Conservation (phyloP, 2,329 filamentous ascomycete genomes). For the Corinectria fuckeliana region DNA sequence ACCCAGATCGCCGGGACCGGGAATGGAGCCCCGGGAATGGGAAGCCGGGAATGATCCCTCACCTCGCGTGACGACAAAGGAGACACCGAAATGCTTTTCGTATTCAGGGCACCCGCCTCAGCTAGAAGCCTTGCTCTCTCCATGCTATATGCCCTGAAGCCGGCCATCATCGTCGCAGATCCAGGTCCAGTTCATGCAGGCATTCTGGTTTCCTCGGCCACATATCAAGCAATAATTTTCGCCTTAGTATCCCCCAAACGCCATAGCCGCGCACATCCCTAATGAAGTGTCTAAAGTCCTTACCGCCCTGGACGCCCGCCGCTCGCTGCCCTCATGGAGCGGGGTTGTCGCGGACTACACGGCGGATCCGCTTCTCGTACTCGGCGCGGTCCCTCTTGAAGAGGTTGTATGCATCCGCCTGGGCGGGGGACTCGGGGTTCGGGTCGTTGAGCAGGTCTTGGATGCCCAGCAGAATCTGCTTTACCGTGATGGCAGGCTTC, state of each 20-base stretch:
- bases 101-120: slow-evolving; percentile 6
- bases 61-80: background rate
- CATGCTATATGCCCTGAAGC: slow-evolving; percentile 7
- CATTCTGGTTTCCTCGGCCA: slow-evolving; percentile 12
- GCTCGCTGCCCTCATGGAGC: slow-evolving; percentile 61
- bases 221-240: slow-evolving; percentile 34
- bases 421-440: slow-evolving; percentile 94
- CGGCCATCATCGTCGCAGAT: background rate
- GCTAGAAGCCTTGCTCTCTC: slow-evolving; percentile 1
- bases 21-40: slow-evolving; percentile 11
- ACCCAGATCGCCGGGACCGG: slow-evolving; percentile 12
- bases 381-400: slow-evolving; percentile 89
- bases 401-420: slow-evolving; percentile 96
- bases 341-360: slow-evolving; percentile 89
- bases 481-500: slow-evolving; percentile 98
- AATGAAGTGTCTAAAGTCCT: slow-evolving; percentile 27
- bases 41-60: background rate
- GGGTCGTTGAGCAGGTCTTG: slow-evolving; percentile 96
- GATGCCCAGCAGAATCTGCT: slow-evolving; percentile 94
- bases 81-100: slow-evolving; percentile 2
- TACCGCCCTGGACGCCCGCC: slow-evolving; percentile 14
- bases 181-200: slow-evolving; percentile 1
- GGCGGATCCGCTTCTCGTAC: slow-evolving; percentile 87
- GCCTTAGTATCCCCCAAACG: slow-evolving; percentile 43
- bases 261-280: slow-evolving; percentile 37